Conservation (phyloP, 352 stramenopile species). For the Phytophthora macrochlamydospora region DNA sequence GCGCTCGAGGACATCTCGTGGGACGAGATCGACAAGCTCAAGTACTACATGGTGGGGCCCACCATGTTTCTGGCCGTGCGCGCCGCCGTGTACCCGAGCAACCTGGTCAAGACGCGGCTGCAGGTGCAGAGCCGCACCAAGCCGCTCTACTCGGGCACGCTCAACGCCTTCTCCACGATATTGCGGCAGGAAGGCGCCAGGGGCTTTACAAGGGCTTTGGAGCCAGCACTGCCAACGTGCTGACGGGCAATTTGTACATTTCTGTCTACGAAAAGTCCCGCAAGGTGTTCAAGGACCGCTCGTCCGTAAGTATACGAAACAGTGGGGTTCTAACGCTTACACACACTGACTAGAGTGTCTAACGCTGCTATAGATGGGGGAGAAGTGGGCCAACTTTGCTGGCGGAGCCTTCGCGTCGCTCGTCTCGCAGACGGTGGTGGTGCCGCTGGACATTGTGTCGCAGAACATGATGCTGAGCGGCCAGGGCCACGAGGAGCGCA, state of each 20-base stretch:
- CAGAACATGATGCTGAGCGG: conserved; percentile 90
- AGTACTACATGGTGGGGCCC: conserved; percentile 86
- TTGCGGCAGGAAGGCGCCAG: conserved; percentile 72
- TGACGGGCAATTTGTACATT: conserved; percentile 91
- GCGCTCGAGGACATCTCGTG: conserved; percentile 84
- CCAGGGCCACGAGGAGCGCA: conserved; percentile 66
- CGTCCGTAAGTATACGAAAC: conserved; percentile 32
- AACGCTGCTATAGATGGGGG: conserved; percentile 33
- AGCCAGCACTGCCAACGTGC: conserved; percentile 84
- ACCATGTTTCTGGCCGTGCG: conserved; percentile 85
- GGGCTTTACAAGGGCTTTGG: conserved; percentile 89
- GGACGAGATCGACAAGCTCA: conserved; percentile 89
- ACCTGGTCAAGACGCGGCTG: conserved; percentile 88
- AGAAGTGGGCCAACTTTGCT: conserved; percentile 80
- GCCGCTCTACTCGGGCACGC: conserved; percentile 79
- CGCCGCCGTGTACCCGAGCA: conserved; percentile 86
- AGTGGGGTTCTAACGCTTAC: neutral
- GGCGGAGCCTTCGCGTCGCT: conserved; percentile 79
- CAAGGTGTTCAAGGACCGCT: conserved; percentile 68
- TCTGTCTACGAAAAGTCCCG: conserved; percentile 87
- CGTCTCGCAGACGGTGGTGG: conserved; percentile 86
- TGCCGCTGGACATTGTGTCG: conserved; percentile 89
- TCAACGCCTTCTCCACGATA: conserved; percentile 88
- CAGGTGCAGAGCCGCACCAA: conserved; percentile 80
- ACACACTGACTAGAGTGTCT: neutral